Percentiles rank a stretch among this genome's conserved stretches.
Evolutionary conservation across 73 alveolate species (phyloP).

Genomic region (Tetrahymena malaccensis): DNA sequence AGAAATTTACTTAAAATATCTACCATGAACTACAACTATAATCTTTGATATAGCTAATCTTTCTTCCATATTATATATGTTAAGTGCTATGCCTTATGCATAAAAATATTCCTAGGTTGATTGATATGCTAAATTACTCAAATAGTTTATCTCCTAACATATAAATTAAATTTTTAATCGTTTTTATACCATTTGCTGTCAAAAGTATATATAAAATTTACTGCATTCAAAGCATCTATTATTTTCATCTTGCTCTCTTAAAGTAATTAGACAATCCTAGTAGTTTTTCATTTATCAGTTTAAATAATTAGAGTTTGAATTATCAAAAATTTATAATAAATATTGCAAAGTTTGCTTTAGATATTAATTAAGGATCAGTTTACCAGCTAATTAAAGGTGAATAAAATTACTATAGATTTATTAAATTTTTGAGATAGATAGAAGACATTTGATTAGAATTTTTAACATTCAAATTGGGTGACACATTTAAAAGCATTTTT

Average conservation of each 20-base stretch:
- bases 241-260: neutral
- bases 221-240: neutral
- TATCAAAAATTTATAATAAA: neutral
- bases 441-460: neutral
- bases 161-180: too few species aligned
- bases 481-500: too few species aligned
- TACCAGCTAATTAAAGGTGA: neutral
- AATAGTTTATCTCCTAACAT: neutral
- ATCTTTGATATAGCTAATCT: neutral
- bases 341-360: neutral
- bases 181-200: neutral
- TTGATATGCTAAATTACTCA: neutral
- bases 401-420: neutral
- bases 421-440: neutral
- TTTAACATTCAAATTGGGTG: neutral
- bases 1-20: neutral
- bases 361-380: neutral
- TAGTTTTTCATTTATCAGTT: neutral
- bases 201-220: neutral
- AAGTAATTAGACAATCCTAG: neutral
- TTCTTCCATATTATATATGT: neutral
- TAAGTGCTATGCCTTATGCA: neutral
- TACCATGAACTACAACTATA: neutral
- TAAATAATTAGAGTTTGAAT: neutral
- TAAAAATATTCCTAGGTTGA: neutral